Percentiles rank a stretch among this genome's conserved stretches.
Evolutionary conservation across 2,329 filamentous ascomycete genomes (phyloP).

Genomic region (Ophioceras dolichostomum): DNA sequence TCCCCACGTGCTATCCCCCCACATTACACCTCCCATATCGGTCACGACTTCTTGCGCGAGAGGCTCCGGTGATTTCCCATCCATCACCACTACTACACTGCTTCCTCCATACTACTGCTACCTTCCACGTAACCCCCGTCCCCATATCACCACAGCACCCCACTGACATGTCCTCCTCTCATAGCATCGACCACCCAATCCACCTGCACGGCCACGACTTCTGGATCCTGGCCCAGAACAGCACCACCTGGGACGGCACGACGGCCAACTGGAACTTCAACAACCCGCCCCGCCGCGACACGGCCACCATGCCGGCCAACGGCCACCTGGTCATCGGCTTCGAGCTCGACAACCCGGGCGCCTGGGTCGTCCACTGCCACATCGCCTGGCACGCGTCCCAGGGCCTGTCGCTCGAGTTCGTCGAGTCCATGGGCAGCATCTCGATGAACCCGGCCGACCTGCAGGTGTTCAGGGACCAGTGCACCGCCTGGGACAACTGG

Average conservation of each 20-base stretch:
- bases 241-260: slow-evolving; percentile 8
- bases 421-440: slow-evolving; percentile 15
- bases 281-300: slow-evolving; percentile 26
- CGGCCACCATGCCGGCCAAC: slow-evolving; percentile 17
- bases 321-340: slow-evolving; percentile 20
- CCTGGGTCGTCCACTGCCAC: slow-evolving; percentile 17
- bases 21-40: no score
- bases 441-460: not conserved
- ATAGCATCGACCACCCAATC: slow-evolving; percentile 25
- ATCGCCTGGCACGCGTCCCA: slow-evolving; percentile 9
- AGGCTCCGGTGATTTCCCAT: no score
- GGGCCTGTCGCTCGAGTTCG: slow-evolving; percentile 26
- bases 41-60: no score
- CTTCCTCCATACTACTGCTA: not conserved
- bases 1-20: no score
- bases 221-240: slow-evolving; percentile 24
- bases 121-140: slow-evolving; percentile 1
- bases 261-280: slow-evolving; percentile 8
- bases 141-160: not conserved
- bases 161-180: not conserved
- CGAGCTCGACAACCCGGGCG: slow-evolving; percentile 20
- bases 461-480: not conserved
- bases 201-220: slow-evolving; percentile 41
- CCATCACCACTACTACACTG: no score
- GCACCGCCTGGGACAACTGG: slow-evolving; percentile 2